Base-by-base conservation (phyloP, 208 protist genomes). In the Crithidia expoeki region DNA sequence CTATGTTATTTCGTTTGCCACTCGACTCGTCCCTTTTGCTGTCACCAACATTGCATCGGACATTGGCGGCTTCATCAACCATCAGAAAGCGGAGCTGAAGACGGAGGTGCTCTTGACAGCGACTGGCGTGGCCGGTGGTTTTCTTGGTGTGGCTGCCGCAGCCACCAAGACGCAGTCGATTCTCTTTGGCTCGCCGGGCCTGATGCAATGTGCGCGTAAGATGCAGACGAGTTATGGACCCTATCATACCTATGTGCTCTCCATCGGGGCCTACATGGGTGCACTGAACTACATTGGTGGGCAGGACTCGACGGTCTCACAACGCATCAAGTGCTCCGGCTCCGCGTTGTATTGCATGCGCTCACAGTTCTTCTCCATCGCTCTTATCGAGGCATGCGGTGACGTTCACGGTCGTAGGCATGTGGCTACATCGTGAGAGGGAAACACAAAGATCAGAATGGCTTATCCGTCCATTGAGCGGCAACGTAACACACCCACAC, bases 231-330 rank as follows among this genome's bases (percentile, higher is more conserved):
- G 12, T 11, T 55, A 59, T 28, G 83, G 72, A 21, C 74, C 51
- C 3, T 93, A 88, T 67, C 81, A 88, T 65, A 68, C 47, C 6
- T 84, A 89, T 58, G 77, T 89, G 0, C 57, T 93, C 10, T 69
- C 76, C 34, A 78, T 90, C 3, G 88, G 80, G 1, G 74, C 77
- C 28, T 64, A 76, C 44, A 44, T 81, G 30, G 88, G 76, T 23
- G 64, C 76, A 10, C 72, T 93, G 32, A 77, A 82, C 67, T 70
- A 75, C 53, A 75, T 93, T 19, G 84, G 84, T n/a, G 84, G 85
- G 14, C 76, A 85, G 42, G 82, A 93, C 72, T 53, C 63, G 5
- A 83, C 81, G 9, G 28, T 84, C n/a, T 74, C 28, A 10, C 85
- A 93, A 56, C 76, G 72, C 33, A 50, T 93, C 14, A 2, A 50